Percentiles rank a stretch among this genome's conserved stretches.
Evolutionary conservation across 31 red algal species (phyloP).

Genomic region (Odonthalia washingtoniensis): DNA sequence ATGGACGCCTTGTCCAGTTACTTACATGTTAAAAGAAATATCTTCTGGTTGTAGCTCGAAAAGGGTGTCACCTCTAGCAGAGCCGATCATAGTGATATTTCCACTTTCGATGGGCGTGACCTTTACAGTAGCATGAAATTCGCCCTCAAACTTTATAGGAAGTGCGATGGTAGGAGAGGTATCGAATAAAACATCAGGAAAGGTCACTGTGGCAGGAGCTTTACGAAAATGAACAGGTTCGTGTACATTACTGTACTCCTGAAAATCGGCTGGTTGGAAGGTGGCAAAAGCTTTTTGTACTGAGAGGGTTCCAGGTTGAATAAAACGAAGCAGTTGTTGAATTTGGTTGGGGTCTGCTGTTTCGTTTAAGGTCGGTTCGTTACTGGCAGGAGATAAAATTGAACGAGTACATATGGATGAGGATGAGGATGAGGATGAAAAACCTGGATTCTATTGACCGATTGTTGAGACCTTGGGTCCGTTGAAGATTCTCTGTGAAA

Average conservation of each 20-base stretch:
- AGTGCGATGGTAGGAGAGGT: not conserved
- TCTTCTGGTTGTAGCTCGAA: slow-evolving; percentile 50
- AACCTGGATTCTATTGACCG: too few relatives aligned
- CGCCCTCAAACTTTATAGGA: slow-evolving; percentile 38
- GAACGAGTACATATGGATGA: too few relatives aligned
- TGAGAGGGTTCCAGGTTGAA: slow-evolving; percentile 54
- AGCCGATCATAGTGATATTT: slow-evolving; percentile 25
- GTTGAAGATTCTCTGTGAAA: too few relatives aligned
- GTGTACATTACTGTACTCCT: slow-evolving; percentile 61
- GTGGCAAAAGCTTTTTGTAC: slow-evolving; percentile 41
- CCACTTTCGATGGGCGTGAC: slow-evolving; percentile 58
- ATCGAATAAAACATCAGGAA: slow-evolving; percentile 21
- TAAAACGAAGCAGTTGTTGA: slow-evolving; percentile 34
- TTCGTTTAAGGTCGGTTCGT: too few relatives aligned
- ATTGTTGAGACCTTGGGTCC: too few relatives aligned
- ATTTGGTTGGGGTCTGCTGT: too few relatives aligned
- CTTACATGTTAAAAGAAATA: slow-evolving; percentile 27
- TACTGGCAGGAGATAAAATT: too few relatives aligned
- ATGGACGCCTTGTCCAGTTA: slow-evolving; percentile 49
- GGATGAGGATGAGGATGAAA: too few relatives aligned
- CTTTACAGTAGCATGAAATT: slow-evolving; percentile 46
- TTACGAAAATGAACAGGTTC: slow-evolving; percentile 45
- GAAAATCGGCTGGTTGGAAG: slow-evolving; percentile 66
- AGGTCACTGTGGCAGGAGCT: slow-evolving; percentile 34
- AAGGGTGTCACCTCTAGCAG: slow-evolving; percentile 29